These are phyloP conservation scores for Eustoma russellianum DNA, from an alignment of 257 asterid genomes.

Conservation along the genomic window DNA sequence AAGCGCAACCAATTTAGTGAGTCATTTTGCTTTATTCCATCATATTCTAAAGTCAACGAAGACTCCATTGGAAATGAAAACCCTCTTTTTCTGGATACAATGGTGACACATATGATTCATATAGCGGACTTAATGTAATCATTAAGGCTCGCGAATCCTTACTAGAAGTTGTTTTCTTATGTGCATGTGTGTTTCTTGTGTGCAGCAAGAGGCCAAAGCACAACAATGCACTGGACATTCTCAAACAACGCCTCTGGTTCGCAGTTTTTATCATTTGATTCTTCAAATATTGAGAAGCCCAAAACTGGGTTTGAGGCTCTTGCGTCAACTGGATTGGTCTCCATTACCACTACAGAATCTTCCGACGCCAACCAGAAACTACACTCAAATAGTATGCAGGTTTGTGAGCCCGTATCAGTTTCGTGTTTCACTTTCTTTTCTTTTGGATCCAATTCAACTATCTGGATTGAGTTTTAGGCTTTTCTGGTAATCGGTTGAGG, in stretches of 20 bases:
- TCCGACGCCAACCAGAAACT: slow-evolving; percentile 10
- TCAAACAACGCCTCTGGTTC: slow-evolving; percentile 29
- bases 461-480: no score
- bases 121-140: neutral
- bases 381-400: no score
- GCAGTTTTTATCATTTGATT: slow-evolving; percentile 42
- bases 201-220: slow-evolving; percentile 43
- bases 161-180: no score
- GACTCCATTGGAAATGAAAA: no score
- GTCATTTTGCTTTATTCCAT: no score
- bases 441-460: no score
- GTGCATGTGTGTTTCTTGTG: slow-evolving; percentile 10
- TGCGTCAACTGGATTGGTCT: slow-evolving; percentile 51
- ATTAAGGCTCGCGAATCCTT: neutral
- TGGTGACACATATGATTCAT: slow-evolving; percentile 5
- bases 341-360: slow-evolving; percentile 39
- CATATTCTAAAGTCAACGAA: no score
- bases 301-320: slow-evolving; percentile 58
- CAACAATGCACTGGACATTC: slow-evolving; percentile 58
- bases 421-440: no score
- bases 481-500: no score
- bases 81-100: no score
- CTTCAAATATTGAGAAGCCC: slow-evolving; percentile 29
- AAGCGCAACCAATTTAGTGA: no score
- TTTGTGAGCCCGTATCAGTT: no score